phyloP scores from a whole-genome alignment of 73 alveolate genomes.

The Uronychia setigera region DNA sequence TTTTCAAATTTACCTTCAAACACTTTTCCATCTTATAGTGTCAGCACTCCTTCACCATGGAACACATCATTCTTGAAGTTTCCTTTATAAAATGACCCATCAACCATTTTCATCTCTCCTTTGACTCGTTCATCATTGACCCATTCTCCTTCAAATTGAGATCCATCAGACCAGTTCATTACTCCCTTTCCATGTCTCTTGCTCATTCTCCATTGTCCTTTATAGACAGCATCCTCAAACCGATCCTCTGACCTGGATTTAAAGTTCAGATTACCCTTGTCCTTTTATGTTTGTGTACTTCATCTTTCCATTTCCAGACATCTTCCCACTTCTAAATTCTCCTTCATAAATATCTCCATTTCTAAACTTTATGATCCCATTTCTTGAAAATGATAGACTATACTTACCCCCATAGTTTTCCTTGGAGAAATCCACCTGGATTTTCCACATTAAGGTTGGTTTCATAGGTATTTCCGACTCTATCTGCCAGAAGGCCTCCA shows the following conservation, averaged over 20 bases:
- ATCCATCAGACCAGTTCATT: conserved; percentile 60
- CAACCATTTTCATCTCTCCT: conserved; percentile 47
- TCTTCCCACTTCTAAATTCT: conserved; percentile 24
- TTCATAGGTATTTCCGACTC: conserved; percentile 20
- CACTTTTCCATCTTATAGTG: background rate
- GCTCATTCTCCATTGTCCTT: conserved; percentile 57
- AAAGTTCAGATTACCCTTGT: background rate
- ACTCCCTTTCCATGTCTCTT: conserved; percentile 70
- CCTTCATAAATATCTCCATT: conserved; percentile 42
- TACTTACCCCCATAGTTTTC: conserved; percentile 46
- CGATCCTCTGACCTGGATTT: background rate
- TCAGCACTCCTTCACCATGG: conserved; percentile 51
- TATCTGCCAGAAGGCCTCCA: conserved; percentile 12
- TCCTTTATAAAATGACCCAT: conserved; percentile 52
- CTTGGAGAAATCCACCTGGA: conserved; percentile 25
- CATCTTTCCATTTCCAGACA: conserved; percentile 43
- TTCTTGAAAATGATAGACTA: too few species aligned
- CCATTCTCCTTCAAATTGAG: conserved; percentile 54
- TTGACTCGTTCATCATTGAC: conserved; percentile 34
- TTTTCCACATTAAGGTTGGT: conserved; percentile 6
- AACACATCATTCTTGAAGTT: conserved; percentile 39
- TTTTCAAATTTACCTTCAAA: conserved; percentile 17
- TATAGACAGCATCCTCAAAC: conserved; percentile 54
- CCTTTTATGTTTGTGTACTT: background rate
- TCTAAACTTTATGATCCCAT: conserved; percentile 22